Percentiles rank a stretch among this genome's conserved stretches.
These are phyloP conservation scores for Scenedesmus sp. DNA, from an alignment of 163 green algal genomes.

Conservation along the genomic window DNA sequence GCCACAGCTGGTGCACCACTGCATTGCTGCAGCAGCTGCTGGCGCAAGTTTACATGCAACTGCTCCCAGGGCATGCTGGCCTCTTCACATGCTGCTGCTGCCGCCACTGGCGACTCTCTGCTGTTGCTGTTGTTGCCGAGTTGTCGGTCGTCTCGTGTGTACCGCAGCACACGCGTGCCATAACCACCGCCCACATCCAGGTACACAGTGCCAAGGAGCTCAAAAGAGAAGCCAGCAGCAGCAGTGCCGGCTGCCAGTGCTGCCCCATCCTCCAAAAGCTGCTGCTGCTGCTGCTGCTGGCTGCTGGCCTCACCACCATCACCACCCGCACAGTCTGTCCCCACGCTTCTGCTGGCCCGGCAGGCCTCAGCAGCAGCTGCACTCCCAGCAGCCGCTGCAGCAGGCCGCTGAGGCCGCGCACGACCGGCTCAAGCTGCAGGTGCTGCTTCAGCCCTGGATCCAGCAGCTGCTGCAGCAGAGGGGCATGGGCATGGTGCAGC, in stretches of 20 bases:
- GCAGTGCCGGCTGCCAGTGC: no score
- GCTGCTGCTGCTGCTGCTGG: not conserved
- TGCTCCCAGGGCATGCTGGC: not conserved
- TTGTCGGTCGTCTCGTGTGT: not conserved
- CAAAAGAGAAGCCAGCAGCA: not conserved
- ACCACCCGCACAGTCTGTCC: conserved; percentile 10
- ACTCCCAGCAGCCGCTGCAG: conserved; percentile 45
- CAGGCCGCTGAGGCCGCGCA: conserved; percentile 39
- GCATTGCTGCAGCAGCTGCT: not conserved
- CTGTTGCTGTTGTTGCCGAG: not conserved
- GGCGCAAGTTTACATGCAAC: not conserved
- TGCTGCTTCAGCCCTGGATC: not conserved
- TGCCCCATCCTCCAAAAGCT: not conserved
- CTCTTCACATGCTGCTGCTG: not conserved
- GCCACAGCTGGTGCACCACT: conserved; percentile 12
- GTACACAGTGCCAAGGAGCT: conserved; percentile 50
- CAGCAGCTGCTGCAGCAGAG: not conserved
- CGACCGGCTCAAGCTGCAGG: conserved; percentile 33
- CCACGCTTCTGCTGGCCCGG: conserved; percentile 25
- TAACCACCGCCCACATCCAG: conserved; percentile 59
- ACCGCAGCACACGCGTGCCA: conserved; percentile 60
- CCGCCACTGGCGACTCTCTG: not conserved
- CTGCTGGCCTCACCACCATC: conserved; percentile 34
- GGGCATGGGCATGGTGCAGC: not conserved
- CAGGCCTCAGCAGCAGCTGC: conserved; percentile 18